Evolutionary conservation across 2,329 filamentous ascomycete species (phyloP).

Genomic region (Verticillium zaregamsianum): DNA sequence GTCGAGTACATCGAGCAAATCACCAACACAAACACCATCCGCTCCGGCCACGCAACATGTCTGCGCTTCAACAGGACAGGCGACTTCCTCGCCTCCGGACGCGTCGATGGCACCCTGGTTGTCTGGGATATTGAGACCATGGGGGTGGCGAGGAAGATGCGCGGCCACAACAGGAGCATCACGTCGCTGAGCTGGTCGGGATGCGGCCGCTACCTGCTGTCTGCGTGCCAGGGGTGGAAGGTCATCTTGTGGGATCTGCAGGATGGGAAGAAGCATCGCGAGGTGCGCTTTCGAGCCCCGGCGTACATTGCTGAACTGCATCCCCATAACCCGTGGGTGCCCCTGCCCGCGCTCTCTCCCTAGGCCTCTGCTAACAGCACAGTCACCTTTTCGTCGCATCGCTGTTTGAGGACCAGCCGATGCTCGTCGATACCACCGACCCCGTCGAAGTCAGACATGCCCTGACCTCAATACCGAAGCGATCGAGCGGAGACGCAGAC

Average conservation of each 20-base stretch:
- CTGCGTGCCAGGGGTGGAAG: conserved; percentile 94
- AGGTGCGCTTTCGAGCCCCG: conserved; percentile 85
- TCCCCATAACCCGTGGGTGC: conserved; percentile 74
- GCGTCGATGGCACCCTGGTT: conserved; percentile 89
- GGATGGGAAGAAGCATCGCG: conserved; percentile 66
- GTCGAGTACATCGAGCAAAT: conserved; percentile 14
- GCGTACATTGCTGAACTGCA: conserved; percentile 96
- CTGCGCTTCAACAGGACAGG: conserved; percentile 89
- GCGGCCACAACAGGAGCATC: conserved; percentile 89
- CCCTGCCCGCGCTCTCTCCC: background rate
- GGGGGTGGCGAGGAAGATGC: conserved; percentile 89
- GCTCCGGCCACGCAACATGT: conserved; percentile 62
- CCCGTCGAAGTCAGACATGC: conserved; percentile 68
- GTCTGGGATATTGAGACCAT: conserved; percentile 98
- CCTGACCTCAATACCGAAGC: conserved; percentile 77
- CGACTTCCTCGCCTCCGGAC: conserved; percentile 90
- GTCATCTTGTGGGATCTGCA: conserved; percentile 91
- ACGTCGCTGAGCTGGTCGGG: conserved; percentile 94
- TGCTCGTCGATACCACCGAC: conserved; percentile 76
- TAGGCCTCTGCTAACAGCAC: conserved; percentile 15
- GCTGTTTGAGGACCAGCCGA: conserved; percentile 87
- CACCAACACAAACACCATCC: conserved; percentile 80
- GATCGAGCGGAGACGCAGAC: conserved; percentile 66
- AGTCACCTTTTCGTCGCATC: conserved; percentile 85
- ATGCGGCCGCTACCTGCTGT: conserved; percentile 86